These are phyloP conservation scores for Collybiopsis luxurians DNA, from an alignment of 768 basidiomycete species.

Conservation along the genomic window DNA sequence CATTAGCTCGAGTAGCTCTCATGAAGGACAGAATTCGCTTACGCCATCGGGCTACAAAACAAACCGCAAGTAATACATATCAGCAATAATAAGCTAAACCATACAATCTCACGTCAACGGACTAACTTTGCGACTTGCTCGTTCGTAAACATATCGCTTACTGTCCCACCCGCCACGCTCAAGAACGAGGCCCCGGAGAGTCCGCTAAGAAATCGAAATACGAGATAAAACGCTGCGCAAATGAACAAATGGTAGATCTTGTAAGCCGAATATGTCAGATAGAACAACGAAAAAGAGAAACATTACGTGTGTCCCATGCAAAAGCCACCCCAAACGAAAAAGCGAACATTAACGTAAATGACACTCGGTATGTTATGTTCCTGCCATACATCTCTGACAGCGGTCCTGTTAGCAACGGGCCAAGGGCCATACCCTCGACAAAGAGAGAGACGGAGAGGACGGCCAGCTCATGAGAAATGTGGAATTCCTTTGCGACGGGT, in stretches of 20 bases:
- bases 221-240: constrained; percentile 55
- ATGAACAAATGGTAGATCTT: neutral
- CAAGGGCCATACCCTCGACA: constrained; percentile 54
- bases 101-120: too few relatives aligned
- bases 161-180: constrained; percentile 54
- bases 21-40: neutral
- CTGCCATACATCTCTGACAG: constrained; percentile 63
- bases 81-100: too few relatives aligned
- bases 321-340: constrained; percentile 75
- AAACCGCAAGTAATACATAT: neutral
- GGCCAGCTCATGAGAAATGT: constrained; percentile 43
- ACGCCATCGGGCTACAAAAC: constrained; percentile 4
- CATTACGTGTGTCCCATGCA: constrained; percentile 49
- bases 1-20: constrained; percentile 39
- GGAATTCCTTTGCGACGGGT: constrained; percentile 49
- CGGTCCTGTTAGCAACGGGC: constrained; percentile 54
- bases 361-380: constrained; percentile 57
- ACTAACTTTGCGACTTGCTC: constrained; percentile 57
- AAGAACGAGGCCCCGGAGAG: constrained; percentile 55
- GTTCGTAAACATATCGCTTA: constrained; percentile 56
- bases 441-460: constrained; percentile 56
- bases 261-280: neutral
- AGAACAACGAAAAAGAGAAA: neutral
- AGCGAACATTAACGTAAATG: constrained; percentile 58
- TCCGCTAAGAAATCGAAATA: constrained; percentile 55